Conservation (phyloP, 768 basidiomycete genomes). For the Suillus sp. region DNA sequence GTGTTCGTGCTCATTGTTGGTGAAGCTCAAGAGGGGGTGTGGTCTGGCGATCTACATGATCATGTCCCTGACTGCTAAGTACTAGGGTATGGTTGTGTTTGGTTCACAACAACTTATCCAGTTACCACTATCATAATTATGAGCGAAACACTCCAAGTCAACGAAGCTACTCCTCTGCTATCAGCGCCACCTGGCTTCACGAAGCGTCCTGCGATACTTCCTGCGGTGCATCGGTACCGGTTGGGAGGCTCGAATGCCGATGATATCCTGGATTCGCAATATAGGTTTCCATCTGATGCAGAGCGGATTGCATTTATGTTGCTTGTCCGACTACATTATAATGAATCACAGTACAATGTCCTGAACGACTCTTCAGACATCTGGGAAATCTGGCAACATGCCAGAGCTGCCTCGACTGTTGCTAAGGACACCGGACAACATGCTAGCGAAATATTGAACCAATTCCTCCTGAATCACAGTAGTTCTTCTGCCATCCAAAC, state of each 20-base stretch:
- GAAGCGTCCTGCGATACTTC: conserved; percentile 13
- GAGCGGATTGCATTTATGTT: conserved; percentile 14
- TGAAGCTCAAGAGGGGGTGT: conserved; percentile 1
- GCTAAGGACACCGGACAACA: conserved; percentile 37
- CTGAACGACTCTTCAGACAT: background rate
- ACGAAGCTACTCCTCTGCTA: conserved; percentile 15
- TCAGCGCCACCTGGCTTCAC: background rate
- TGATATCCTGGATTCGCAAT: conserved; percentile 1
- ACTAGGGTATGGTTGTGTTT: conserved; percentile 10
- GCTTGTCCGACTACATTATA: conserved; percentile 12
- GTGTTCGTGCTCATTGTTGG: conserved; percentile 56
- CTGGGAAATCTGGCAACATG: conserved; percentile 6
- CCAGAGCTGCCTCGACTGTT: conserved; percentile 17
- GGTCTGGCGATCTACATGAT: background rate
- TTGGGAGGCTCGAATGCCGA: background rate
- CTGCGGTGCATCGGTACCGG: conserved; percentile 9
- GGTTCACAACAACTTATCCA: background rate
- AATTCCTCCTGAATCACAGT: conserved; percentile 45
- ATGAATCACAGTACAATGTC: conserved; percentile 5
- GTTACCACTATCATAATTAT: background rate
- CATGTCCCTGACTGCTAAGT: background rate
- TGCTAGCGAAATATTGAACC: conserved; percentile 40
- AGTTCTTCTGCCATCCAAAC: conserved; percentile 45
- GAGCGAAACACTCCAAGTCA: conserved; percentile 1
- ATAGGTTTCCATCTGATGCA: conserved; percentile 2